These are phyloP conservation scores for Aspergillus unguis DNA, from an alignment of 2,329 filamentous ascomycete species.

Conservation along the genomic window DNA sequence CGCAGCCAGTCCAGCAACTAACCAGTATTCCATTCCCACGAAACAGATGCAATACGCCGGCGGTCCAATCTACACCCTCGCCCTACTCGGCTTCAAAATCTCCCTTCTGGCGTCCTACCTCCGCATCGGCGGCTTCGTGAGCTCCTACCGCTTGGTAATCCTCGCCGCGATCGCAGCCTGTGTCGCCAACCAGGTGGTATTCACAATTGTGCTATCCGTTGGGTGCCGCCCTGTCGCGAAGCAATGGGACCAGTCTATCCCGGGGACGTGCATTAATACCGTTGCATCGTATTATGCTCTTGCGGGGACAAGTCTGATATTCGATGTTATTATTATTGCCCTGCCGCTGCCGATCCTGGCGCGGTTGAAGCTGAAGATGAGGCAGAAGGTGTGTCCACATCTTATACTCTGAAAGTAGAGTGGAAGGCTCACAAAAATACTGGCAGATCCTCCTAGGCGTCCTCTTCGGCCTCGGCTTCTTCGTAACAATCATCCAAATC, in stretches of 20 bases:
- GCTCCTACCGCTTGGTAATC: slow-evolving; percentile 28
- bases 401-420: not conserved
- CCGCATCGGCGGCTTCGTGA: slow-evolving; percentile 43
- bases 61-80: slow-evolving; percentile 21
- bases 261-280: slow-evolving; percentile 39
- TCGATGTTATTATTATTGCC: slow-evolving; percentile 25
- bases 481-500: slow-evolving; percentile 52
- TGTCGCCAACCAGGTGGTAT: not conserved
- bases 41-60: not conserved
- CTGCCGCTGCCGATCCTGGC: slow-evolving; percentile 25
- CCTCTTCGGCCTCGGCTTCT: slow-evolving; percentile 50
- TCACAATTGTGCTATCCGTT: not conserved
- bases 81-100: slow-evolving; percentile 47
- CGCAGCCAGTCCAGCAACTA: no score
- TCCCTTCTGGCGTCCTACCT: slow-evolving; percentile 48
- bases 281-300: slow-evolving; percentile 44
- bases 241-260: slow-evolving; percentile 21
- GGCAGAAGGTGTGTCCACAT: slow-evolving; percentile 16
- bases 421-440: not conserved
- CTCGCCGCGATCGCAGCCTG: not conserved
- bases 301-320: slow-evolving; percentile 21
- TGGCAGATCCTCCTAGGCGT: slow-evolving; percentile 40
- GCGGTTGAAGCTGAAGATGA: slow-evolving; percentile 15
- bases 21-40: no score
- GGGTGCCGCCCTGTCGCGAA: not conserved